Evolutionary conservation across 75 land plant species (phyloP), one percentile per base, ranked within the genome.

Genomic region (Adiantum capillusveneris): DNA sequence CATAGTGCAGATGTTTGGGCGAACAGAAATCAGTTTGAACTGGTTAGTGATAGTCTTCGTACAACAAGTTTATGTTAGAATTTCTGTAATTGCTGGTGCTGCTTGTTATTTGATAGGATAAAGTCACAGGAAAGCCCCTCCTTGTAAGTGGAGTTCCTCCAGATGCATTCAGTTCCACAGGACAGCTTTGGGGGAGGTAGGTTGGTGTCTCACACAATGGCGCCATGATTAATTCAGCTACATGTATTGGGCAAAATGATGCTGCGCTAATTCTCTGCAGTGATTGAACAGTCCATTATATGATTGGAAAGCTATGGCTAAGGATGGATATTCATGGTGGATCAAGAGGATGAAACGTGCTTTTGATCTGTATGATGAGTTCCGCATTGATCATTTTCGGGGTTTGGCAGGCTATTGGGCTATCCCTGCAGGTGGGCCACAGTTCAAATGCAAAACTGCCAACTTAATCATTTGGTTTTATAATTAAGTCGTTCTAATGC

Each of bases 1-100:
- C 98, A 93, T 44, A 90, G 96, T 73, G 98, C 98, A 41, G 98
- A 93, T 71, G 96, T 90, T 25, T 93, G 98, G 98, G 98, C 95
- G 29, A 82, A 93, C 57, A 75, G 75, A 67, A 74, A 66, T 30
- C 70, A 68, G 17, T 93, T 93, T 79, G 68, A 79, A 57, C 65
- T 90, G 85, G 96, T 90, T n/a, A 30, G 14, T 12, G 0, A n/a
- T n/a, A n/a, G n/a, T 34, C 7, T 34, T 34, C 3, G 9, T 34
- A 34, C 37, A 34, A 5, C 7, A 34, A 5, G 37, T 34, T 9
- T 34, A 34, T 34, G 37, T 34, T 5, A 3, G 9, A 9, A 34
- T 34, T 34, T 3, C 3, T 34, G 37, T 34, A 3, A 34, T 34
- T 34, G 37, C 9, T 3, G 3, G 7, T 34, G 37, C 3, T 34